Evolutionary conservation across 495 filamentous ascomycete genomes (phyloP), one percentile per base, ranked within the genome.

Genomic region (Oidiodendron maius): DNA sequence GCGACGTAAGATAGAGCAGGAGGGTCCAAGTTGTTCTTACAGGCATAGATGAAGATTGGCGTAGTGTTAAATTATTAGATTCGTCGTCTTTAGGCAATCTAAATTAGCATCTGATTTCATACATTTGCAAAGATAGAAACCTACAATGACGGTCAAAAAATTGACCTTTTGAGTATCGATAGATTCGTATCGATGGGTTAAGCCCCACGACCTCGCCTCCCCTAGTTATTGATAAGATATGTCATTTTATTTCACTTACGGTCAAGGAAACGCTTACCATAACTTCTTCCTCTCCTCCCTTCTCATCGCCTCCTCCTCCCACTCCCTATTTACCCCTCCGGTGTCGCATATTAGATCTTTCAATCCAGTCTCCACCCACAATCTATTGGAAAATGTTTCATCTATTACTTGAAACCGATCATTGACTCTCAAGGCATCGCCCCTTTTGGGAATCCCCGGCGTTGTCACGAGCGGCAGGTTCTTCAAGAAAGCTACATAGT

Each of bases 1-100:
- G 70, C 3, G 81, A 81, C 0, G 85, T 90, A 25, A 97, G 76
- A 56, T 96, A 97, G 42, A 96, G 78, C 1, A 96, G 75, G 4
- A 95, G 74, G 0, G 91, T 96, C 90, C 91, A 97, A 0, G 91
- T 96, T 13, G 91, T 96, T 57, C 78, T 82, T 2, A 78, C 86
- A n/a, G 72, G 71, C 3, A 70, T 60, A 5, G 69, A 52, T 1
- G 66, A 61, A 1, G 68, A 52, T 18, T 69, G 56, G 3, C 70
- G 68, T 36, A 90, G 71, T 2, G 69, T 71, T 16, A 93, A 60
- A 44, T 66, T 69, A 53, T 91, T 87, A 12, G 83, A 83, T 56
- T 94, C 91, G 64, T 93, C 88, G 54, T 91, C 83, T 89, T 61
- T 38, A 32, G 62, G 24, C 2, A 4, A 10, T 18, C n/a, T 22